Evolutionary conservation across 805 yeast genomes (phyloP), one percentile per base, ranked within the genome.

Genomic region (Monosporozyma unispora): DNA sequence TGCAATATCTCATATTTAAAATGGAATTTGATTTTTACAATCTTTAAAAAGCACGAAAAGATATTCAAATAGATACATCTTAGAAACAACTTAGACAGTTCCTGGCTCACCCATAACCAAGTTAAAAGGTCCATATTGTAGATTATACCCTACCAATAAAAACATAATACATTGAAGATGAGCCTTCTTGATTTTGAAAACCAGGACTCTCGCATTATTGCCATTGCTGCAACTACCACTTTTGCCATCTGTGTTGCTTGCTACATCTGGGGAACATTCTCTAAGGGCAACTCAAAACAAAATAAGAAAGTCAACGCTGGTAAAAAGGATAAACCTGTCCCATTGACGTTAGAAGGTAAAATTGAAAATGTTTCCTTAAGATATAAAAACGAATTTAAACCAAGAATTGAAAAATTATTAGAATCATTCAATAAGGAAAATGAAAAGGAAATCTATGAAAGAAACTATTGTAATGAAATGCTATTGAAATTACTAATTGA

Each of bases 401-500:
- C 45, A 1, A 61, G 62, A 11, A 56, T 65, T 19, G 46, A 49
- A 12, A 45, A 51, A 27, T 50, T 63, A 10, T 28, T 57, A 9
- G 57, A 53, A 23, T 50, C 48, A 1, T 66, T 52, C 47, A 57
- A 63, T 31, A 43, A 56, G 4, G 28, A 39, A 16, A 54, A 60
- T 23, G 68, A 64, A 35, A 57, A 64, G 40, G 50, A 58, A 16
- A 54, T 53, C 9, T 82, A 79, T 62, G 75, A 77, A 58, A 74
- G 71, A 56, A 74, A 76, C 47, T 84, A 73, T 61, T 80, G 72
- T 62, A 83, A 81, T 57, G 95, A 85, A 63, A 76, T 76, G 73
- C 66, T 85, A 41, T 69, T 85, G 62, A 83, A 84, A 60, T 73
- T 82, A 53, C 64, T 84, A 55, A 74, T 85, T 73, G 78, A 74